phyloP scores from a whole-genome alignment of 805 yeast genomes.

The Pichia phayaonensis region DNA sequence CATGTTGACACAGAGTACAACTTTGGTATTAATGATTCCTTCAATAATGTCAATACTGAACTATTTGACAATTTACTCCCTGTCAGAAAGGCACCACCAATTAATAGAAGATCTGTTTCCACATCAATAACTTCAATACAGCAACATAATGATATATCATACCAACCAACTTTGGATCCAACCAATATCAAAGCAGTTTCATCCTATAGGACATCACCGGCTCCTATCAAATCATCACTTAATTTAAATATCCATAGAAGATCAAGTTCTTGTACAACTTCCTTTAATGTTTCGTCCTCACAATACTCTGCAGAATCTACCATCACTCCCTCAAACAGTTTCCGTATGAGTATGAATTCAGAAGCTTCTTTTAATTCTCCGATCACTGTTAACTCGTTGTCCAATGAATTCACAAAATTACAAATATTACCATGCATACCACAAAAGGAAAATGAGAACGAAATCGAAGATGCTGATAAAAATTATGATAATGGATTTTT shows the following conservation, averaged over 20 bases:
- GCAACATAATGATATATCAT: background rate
- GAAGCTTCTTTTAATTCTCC: background rate
- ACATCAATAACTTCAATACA: background rate
- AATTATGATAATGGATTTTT: background rate
- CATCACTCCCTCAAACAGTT: constrained; percentile 1
- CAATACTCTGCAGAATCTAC: constrained; percentile 5
- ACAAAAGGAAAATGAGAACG: background rate
- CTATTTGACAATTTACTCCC: constrained; percentile 7
- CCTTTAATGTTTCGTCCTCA: background rate
- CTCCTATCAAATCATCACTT: constrained; percentile 5
- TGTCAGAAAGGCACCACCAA: background rate
- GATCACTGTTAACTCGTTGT: background rate
- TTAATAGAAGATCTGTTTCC: background rate
- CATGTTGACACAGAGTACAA: constrained; percentile 24
- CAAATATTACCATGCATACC: constrained; percentile 6
- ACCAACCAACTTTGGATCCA: constrained; percentile 11
- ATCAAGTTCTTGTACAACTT: constrained; percentile 3
- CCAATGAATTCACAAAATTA: background rate
- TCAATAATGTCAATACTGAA: constrained; percentile 10
- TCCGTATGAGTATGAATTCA: constrained; percentile 3
- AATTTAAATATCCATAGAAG: background rate
- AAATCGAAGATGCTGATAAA: background rate
- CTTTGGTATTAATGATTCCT: constrained; percentile 27
- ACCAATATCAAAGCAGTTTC: constrained; percentile 21
- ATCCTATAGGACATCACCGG: constrained; percentile 27